phyloP scores from a whole-genome alignment of 129 eudicot genomes.

The Escallonia herrerae region DNA sequence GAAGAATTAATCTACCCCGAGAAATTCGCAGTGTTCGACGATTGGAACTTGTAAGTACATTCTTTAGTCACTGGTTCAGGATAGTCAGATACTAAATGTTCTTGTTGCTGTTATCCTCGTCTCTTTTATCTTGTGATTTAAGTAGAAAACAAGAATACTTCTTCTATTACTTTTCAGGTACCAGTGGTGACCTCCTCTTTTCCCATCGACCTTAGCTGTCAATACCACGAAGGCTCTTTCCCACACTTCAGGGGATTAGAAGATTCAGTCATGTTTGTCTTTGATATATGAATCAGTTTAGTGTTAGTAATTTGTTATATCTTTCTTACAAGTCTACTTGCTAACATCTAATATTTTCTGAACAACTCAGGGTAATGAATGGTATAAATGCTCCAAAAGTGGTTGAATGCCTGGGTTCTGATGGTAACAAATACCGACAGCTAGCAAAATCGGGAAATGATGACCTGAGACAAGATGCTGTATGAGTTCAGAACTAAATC shows the following conservation, averaged over 20 bases:
- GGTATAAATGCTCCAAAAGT: constrained; percentile 98
- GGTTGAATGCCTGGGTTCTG: constrained; percentile 94
- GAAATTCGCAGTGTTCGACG: constrained; percentile 85
- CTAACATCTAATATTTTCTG: constrained; percentile 12
- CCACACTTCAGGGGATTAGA: constrained; percentile 87
- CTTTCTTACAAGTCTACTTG: constrained; percentile 13
- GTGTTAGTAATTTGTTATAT: constrained; percentile 7
- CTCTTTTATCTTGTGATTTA: neutral
- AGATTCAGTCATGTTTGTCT: constrained; percentile 81
- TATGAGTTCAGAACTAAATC: constrained; percentile 25
- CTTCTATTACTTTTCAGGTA: constrained; percentile 48
- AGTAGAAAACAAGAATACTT: neutral
- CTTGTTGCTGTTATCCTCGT: neutral
- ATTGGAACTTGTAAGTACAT: constrained; percentile 78
- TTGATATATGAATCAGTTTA: constrained; percentile 1
- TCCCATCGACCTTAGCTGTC: constrained; percentile 81
- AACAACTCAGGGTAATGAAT: constrained; percentile 76
- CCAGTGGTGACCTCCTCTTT: constrained; percentile 84
- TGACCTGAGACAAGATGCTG: constrained; percentile 99
- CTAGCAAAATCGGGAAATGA: constrained; percentile 98
- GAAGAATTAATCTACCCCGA: constrained; percentile 71
- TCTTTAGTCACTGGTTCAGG: constrained; percentile 4
- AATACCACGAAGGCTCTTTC: constrained; percentile 78
- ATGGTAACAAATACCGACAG: constrained; percentile 87
- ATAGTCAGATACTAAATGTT: neutral